Evolutionary conservation across 169 alveolate species (phyloP).

Genomic region (Plasmodium berghei): DNA sequence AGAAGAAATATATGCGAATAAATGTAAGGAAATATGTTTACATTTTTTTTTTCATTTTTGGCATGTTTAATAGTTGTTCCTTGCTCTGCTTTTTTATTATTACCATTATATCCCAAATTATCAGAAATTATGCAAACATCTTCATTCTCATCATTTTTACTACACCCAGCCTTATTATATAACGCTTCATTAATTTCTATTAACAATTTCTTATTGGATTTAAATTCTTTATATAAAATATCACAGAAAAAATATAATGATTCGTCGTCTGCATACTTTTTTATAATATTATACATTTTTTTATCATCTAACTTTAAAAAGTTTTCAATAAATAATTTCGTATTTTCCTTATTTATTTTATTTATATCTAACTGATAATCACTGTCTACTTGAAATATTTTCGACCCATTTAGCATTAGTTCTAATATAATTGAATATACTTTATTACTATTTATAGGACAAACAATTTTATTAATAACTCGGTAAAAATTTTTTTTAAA

Average conservation of each 20-base stretch:
- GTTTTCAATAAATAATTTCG: constrained; percentile 26
- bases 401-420: constrained; percentile 57
- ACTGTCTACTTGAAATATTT: constrained; percentile 40
- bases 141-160: background rate
- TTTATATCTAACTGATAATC: constrained; percentile 35
- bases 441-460: constrained; percentile 22
- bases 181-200: constrained; percentile 2
- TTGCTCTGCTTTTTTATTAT: background rate
- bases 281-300: constrained; percentile 39
- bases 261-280: constrained; percentile 30
- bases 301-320: constrained; percentile 38
- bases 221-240: constrained; percentile 47
- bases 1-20: constrained; percentile 52
- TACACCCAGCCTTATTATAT: background rate
- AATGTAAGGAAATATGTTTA: constrained; percentile 22
- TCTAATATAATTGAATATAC: constrained; percentile 51
- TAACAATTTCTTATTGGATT: constrained; percentile 24
- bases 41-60: background rate
- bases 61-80: background rate
- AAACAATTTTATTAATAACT: constrained; percentile 39
- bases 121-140: background rate
- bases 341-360: constrained; percentile 37
- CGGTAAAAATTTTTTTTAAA: constrained; percentile 45
- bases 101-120: background rate
- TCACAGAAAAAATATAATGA: constrained; percentile 47